These are phyloP conservation scores for Filobasidium floriforme DNA, from an alignment of 768 basidiomycete genomes.

Conservation along the genomic window DNA sequence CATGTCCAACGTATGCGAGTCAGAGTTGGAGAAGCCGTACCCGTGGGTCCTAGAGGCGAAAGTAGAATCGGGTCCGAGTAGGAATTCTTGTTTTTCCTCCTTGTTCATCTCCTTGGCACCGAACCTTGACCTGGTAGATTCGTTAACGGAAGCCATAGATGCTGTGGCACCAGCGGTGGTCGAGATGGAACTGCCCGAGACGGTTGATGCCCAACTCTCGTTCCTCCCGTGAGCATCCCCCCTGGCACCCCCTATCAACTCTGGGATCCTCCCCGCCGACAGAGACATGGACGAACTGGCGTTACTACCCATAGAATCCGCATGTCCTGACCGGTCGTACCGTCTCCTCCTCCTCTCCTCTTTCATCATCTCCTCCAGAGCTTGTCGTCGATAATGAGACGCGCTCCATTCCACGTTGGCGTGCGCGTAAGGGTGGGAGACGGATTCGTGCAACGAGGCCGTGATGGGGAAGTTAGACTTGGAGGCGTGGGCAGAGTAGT, in stretches of 20 bases:
- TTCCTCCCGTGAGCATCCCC: constrained; percentile 19
- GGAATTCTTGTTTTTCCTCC: too few relatives aligned
- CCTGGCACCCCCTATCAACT: constrained; percentile 33
- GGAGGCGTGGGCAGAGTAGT: background rate
- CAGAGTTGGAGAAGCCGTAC: background rate
- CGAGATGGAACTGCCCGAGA: background rate
- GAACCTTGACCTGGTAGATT: too few relatives aligned
- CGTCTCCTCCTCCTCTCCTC: constrained; percentile 36
- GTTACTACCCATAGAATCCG: constrained; percentile 19
- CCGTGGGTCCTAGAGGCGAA: too few relatives aligned
- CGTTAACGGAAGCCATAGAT: too few relatives aligned
- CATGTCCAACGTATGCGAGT: background rate
- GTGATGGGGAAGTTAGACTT: background rate
- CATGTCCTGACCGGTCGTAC: constrained; percentile 23
- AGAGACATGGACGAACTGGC: constrained; percentile 27
- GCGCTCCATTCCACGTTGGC: constrained; percentile 29
- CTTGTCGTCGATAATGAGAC: constrained; percentile 41
- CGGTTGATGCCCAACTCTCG: constrained; percentile 8
- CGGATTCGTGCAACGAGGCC: background rate
- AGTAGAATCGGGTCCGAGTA: too few relatives aligned
- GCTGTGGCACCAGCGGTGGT: background rate
- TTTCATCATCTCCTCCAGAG: constrained; percentile 35
- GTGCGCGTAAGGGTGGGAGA: constrained; percentile 9
- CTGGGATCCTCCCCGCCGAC: constrained; percentile 26
- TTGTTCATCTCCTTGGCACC: too few relatives aligned